Evolutionary conservation across 306 rosid species (phyloP), one percentile per base, ranked within the genome.

Genomic region (Rubus parviflorus): DNA sequence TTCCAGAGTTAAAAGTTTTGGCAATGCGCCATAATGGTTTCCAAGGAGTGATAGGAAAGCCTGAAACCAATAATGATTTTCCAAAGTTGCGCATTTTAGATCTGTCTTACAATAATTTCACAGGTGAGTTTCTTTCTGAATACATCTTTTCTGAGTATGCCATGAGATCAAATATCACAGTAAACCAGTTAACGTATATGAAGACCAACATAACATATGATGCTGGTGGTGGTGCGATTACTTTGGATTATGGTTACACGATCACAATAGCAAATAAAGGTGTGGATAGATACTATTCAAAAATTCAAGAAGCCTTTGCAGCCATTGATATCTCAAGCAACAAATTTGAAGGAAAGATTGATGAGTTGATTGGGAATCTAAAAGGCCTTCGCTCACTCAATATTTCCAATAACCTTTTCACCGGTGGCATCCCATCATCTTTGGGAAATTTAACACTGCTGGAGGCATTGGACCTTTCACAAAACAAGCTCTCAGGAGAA

Each of bases 241-340:
- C 60, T 19, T 53, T 53, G 3, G 60, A 53, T 53, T 53, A 53
- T 13, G 37, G 54, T 68, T 68, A 43, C 73, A 19, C 20, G 2
- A 45, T 69, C 42, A 70, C 74, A 47, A 9, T 68, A 43, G 9
- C 57, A 46, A 20, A 10, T 23, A 68, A 68, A 46, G 73, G 73
- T 12, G 57, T 23, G 38, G 40, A 45, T 7, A 5, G 23, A 25
- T 20, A 70, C 40, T 70, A 69, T 46, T 23, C 57, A 20, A 61
- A 22, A 37, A 62, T 62, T 30, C 43, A 62, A 62, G 68, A 62
- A 14, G 43, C 43, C 41, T 62, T 62, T 62, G 68, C 43, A 62
- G 8, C n/a, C n/a, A 25, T 62, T 30, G 68, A 35, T 15, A 35
- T 35, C 65, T 60, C 40, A 60, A 60, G 65, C 65, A 53, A 53